phyloP scores from a whole-genome alignment of 257 asterid species.

The Solanum appendiculatum region DNA sequence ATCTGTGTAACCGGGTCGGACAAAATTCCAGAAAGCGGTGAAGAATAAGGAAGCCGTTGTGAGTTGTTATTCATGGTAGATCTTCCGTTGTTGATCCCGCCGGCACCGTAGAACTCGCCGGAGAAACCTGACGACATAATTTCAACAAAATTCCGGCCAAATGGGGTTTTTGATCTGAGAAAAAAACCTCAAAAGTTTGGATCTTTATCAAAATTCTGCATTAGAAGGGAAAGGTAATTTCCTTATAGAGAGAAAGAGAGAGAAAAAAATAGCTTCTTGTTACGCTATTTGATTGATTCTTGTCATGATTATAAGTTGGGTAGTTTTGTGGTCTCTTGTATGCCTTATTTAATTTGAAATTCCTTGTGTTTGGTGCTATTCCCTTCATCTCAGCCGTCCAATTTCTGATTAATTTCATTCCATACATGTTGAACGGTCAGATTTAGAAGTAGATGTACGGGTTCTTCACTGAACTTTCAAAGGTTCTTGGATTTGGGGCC shows the following conservation, averaged over 20 bases:
- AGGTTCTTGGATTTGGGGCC: not conserved
- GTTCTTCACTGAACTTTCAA: conserved; percentile 12
- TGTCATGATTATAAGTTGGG: conserved; percentile 28
- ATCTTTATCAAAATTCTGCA: conserved; percentile 18
- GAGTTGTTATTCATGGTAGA: conserved; percentile 18
- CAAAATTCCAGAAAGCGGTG: conserved; percentile 44
- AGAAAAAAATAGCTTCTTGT: not conserved
- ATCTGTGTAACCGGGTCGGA: conserved; percentile 49
- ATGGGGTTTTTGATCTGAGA: not conserved
- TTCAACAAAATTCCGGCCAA: not conserved
- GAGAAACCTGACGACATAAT: conserved; percentile 55
- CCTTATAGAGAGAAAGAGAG: not conserved
- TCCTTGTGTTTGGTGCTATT: conserved; percentile 14
- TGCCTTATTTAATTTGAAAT: conserved; percentile 23
- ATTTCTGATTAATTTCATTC: conserved; percentile 4
- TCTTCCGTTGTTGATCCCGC: conserved; percentile 24
- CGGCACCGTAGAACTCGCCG: conserved; percentile 50
- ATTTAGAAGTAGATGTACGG: conserved; percentile 9
- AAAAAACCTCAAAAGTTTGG: not conserved
- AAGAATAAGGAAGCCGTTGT: conserved; percentile 30
- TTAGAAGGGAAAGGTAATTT: conserved; percentile 9
- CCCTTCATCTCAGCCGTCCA: conserved; percentile 17
- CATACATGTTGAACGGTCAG: not conserved
- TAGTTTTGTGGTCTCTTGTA: conserved; percentile 11
- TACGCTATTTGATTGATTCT: conserved; percentile 40